phyloP scores from a whole-genome alignment of 495 filamentous ascomycete genomes.

The Xylaria curta region DNA sequence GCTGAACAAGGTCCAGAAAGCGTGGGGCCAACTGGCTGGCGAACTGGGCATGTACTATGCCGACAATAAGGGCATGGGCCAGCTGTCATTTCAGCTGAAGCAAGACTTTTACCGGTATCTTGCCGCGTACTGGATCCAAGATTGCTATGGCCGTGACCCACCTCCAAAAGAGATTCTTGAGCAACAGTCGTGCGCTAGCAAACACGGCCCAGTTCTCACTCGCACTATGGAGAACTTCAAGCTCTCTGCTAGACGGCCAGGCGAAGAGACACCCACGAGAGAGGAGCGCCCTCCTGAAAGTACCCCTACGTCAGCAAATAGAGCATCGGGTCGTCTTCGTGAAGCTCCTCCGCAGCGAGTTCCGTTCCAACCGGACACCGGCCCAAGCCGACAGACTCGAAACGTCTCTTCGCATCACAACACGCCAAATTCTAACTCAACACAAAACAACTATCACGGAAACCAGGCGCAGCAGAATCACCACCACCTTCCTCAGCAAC shows the following conservation, averaged over 20 bases:
- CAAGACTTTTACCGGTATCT: slow-evolving; percentile 84
- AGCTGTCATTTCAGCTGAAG: slow-evolving; percentile 78
- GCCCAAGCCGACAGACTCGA: slow-evolving; percentile 63
- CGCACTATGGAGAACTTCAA: slow-evolving; percentile 77
- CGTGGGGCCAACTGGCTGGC: slow-evolving; percentile 74
- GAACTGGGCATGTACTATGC: slow-evolving; percentile 64
- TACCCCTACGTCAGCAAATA: slow-evolving; percentile 61
- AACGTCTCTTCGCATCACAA: slow-evolving; percentile 58
- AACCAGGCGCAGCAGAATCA: slow-evolving; percentile 39
- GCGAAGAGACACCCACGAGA: slow-evolving; percentile 68
- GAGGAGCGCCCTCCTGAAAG: slow-evolving; percentile 66
- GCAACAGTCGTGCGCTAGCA: slow-evolving; percentile 54
- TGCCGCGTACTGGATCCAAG: slow-evolving; percentile 79
- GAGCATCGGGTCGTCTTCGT: slow-evolving; percentile 72
- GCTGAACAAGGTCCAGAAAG: slow-evolving; percentile 77
- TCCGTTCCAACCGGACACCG: slow-evolving; percentile 80
- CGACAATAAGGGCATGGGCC: slow-evolving; percentile 67
- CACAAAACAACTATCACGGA: slow-evolving; percentile 40
- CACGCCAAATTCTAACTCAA: slow-evolving; percentile 39
- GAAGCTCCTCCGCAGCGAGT: slow-evolving; percentile 79
- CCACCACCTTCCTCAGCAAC: slow-evolving; percentile 39
- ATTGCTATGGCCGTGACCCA: slow-evolving; percentile 72
- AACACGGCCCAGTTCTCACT: slow-evolving; percentile 75
- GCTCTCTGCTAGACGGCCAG: slow-evolving; percentile 52
- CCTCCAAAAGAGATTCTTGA: slow-evolving; percentile 85